Evolutionary conservation across 164 flowering plant species (phyloP), one percentile per base, ranked within the genome.

Genomic region (Stephania japonica): DNA sequence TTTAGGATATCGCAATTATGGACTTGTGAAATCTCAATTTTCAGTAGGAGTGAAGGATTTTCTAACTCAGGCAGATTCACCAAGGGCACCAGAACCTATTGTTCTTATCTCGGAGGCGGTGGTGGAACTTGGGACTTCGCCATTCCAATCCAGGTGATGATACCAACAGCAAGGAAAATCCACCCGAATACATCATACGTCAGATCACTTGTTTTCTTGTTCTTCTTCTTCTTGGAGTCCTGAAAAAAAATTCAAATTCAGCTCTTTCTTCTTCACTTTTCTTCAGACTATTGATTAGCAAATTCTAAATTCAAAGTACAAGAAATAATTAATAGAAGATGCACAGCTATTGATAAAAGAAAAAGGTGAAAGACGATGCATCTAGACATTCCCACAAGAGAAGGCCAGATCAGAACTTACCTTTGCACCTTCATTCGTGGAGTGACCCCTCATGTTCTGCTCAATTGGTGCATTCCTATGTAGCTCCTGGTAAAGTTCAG

Each of bases 141-240:
- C 76, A 91, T 83, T 26, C 91, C 93, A 5, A 91, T 78, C 91
- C 92, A 88, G 23, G 90, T 84, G 63, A 89, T 86, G 71, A 91
- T 81, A 66, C 92, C 94, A 64, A 84, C 88, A 19, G 89, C 94
- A 65, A 91, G 92, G 67, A 91, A 83, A 32, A 89, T 69, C 97
- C 97, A 91, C 24, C 97, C 97, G 70, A 81, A 76, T 32, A 91
- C 78, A 78, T 89, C 97, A 70, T 88, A 91, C 77, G 80, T 86
- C 56, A 91, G 83, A 78, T 91, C 94, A 67, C 81, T 81, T 80
- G 72, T 84, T 75, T 83, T 84, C 81, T 81, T 81, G 81, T 73
- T 84, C 75, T 83, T 84, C 81, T 81, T 86, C 65, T 85, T 89
- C 84, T 85, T 88, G 1, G 84, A 62, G 62, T 67, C 77, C 89